Base-by-base conservation (phyloP, 345 rosid species). In the Aurinia saxatilis region DNA sequence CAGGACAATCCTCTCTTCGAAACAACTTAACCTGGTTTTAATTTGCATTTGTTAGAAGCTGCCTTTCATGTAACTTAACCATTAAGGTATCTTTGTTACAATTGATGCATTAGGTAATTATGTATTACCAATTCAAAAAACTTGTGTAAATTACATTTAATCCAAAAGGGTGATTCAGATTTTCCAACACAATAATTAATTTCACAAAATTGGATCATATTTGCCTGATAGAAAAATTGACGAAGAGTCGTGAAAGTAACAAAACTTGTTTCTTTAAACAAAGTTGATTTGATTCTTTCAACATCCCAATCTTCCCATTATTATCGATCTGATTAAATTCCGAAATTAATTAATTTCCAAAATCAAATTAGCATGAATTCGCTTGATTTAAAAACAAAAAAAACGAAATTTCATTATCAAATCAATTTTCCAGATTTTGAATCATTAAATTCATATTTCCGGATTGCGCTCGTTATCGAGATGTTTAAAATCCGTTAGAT, bases 11-110 rank as follows among this genome's bases (percentile, higher is more conserved):
- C 25, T 81, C 84, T 3, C 35, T 14, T 33, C 60, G 40, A 70
- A 82, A 82, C 23, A 70, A 38, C 81, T 60, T 81, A 57, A 81
- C 86, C 91, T 85, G 73, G n/a, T n/a, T n/a, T n/a, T n/a, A n/a
- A n/a, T n/a, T n/a, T n/a, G n/a, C n/a, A n/a, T n/a, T n/a, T n/a
- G n/a, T n/a, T n/a, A n/a, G n/a, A n/a, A n/a, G n/a, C n/a, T n/a
- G n/a, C n/a, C n/a, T n/a, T 13, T 25, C 39, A 46, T 18, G 21
- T 38, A n/a, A 27, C 40, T 19, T 30, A 45, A 46, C 21, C 57
- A 23, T 23, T 23, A 3, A 23, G 5, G 3, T 23, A n/a, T n/a
- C n/a, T n/a, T n/a, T n/a, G n/a, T n/a, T n/a, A n/a, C n/a, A n/a
- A n/a, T n/a, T n/a, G n/a, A n/a, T n/a, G n/a, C n/a, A n/a, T n/a